Base-by-base conservation (phyloP, 192 early-diverging fungal species). In the Coemansia sp. region DNA sequence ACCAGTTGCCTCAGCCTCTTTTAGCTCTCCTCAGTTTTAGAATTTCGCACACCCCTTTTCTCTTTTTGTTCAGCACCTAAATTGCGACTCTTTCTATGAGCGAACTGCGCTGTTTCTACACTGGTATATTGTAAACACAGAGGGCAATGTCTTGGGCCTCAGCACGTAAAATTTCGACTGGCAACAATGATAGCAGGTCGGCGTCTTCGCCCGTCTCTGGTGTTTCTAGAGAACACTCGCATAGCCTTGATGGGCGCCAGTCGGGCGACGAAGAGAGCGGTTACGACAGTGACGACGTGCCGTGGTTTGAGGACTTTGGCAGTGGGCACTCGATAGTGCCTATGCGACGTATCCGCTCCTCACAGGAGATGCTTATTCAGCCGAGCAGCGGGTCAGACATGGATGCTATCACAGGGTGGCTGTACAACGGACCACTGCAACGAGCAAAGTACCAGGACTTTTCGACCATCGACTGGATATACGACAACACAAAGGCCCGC, bases 391-490 rank as follows among this genome's bases (percentile, higher is more conserved):
- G 60, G 9, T 36, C 63, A 8, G 78, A 72, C 40, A 67, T 76
- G 70, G 79, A 81, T 40, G 65, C 69, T 43, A 81, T 83, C 38
- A 83, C 80, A 0, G 75, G 75, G 14, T 83, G 80, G 80, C 65
- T 83, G 60, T 74, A 76, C 68, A 76, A 77, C 48, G 75, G 74
- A 0, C 80, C 80, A 5, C 16, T 83, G 63, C 74, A 74, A 46
- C 74, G 80, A 18, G 80, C 80, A 42, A 73, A 76, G 60, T 83
- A 83, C 63, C 71, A 74, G 48, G 80, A 83, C 51, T 83, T 83
- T 66, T 83, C 80, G 43, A 77, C 80, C 0, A 83, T 83, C 36
- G 80, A 83, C 68, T 83, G 80, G 80, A 83, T 83, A 23, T 74
- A 83, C 71, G 80, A 83, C 71, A 77, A 62, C 62, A 74, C 71